Evolutionary conservation across 306 rosid species (phyloP).

Genomic region (Cucurbita ficifolia): DNA sequence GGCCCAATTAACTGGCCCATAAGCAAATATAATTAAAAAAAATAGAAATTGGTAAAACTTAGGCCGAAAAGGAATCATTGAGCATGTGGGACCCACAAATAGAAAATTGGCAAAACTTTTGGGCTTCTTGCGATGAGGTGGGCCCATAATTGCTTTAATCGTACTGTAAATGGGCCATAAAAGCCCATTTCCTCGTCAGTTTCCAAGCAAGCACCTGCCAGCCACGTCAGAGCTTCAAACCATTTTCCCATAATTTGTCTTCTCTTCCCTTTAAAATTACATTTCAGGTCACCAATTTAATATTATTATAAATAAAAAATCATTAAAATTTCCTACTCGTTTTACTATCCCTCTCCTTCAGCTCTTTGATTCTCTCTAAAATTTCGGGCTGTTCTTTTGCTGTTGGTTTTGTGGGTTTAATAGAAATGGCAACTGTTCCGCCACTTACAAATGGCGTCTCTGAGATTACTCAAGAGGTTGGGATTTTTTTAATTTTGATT

Average conservation of each 20-base stretch:
- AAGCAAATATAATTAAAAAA: too few relatives aligned
- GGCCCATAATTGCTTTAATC: not conserved
- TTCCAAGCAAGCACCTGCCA: not conserved
- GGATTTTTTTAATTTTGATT: not conserved
- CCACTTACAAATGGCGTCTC: conserved; percentile 1
- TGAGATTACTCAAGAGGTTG: conserved; percentile 8
- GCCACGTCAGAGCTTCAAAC: not conserved
- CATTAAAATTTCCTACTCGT: not conserved
- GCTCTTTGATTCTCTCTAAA: not conserved
- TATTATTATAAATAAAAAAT: not conserved
- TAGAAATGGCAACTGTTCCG: not conserved
- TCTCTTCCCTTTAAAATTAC: not conserved
- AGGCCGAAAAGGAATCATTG: not conserved
- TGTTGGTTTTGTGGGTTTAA: not conserved
- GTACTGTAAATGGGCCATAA: not conserved
- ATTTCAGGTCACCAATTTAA: not conserved
- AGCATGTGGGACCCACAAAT: not conserved
- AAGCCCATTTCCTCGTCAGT: not conserved
- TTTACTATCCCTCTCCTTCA: not conserved
- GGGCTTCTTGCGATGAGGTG: not conserved
- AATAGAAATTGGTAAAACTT: too few relatives aligned
- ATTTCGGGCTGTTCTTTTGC: not conserved
- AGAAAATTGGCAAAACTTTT: not conserved
- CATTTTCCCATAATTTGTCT: not conserved
- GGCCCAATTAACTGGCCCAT: too few relatives aligned